Evolutionary conservation across 768 basidiomycete species (phyloP).

Genomic region (Cystofilobasidium bisporidii): DNA sequence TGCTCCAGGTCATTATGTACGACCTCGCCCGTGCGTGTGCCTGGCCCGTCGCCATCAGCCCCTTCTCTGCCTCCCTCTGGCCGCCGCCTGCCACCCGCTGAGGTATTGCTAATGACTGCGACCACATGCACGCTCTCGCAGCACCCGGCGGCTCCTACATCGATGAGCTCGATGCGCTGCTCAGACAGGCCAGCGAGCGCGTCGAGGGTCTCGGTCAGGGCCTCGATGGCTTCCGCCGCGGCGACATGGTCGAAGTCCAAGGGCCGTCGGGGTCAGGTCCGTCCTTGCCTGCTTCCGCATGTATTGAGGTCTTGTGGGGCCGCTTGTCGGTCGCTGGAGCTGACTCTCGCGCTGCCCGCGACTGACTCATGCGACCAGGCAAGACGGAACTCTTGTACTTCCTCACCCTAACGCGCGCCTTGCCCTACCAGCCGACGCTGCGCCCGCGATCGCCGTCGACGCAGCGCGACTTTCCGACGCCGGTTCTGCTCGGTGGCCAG

Average conservation of each 20-base stretch:
- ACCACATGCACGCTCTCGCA: no score
- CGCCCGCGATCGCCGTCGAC: constrained; percentile 6
- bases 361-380: constrained; percentile 1
- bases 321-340: no score
- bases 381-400: not conserved
- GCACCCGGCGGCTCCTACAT: constrained; percentile 3
- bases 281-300: not conserved
- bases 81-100: not conserved
- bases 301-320: no score
- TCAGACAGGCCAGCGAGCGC: constrained; percentile 1
- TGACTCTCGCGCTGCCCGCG: not conserved
- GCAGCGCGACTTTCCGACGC: not conserved
- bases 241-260: constrained; percentile 17
- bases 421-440: constrained; percentile 5
- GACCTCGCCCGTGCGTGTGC: constrained; percentile 17
- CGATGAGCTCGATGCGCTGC: constrained; percentile 1
- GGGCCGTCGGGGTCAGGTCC: constrained; percentile 8
- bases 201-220: constrained; percentile 2
- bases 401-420: not conserved
- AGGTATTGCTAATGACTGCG: no score
- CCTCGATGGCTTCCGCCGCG: constrained; percentile 1
- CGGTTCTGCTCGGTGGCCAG: constrained; percentile 9
- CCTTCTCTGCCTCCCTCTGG: not conserved
- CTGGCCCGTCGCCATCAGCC: not conserved
- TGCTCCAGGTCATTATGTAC: constrained; percentile 2